Evolutionary conservation across 306 rosid genomes (phyloP).

Genomic region (Astragalus glycyphyllos): DNA sequence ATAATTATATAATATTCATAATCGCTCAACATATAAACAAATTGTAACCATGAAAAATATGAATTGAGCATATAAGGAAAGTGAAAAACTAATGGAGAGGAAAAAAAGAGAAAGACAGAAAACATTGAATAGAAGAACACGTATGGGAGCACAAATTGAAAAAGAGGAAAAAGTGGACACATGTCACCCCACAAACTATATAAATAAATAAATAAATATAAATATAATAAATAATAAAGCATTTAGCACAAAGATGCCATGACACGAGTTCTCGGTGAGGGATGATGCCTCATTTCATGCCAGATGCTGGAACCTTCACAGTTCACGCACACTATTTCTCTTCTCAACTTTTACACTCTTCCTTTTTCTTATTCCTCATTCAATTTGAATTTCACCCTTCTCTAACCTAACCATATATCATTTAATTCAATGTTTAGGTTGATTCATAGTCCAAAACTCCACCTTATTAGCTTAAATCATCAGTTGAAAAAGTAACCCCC

Average conservation of each 20-base stretch:
- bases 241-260: constrained; percentile 9
- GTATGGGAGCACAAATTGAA: background rate
- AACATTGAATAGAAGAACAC: background rate
- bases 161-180: constrained; percentile 11
- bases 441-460: background rate
- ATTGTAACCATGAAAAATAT: no score
- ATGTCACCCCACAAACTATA: background rate
- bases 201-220: no score
- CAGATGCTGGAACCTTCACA: constrained; percentile 33
- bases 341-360: constrained; percentile 3
- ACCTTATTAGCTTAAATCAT: background rate
- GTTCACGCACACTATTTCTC: background rate
- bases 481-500: background rate
- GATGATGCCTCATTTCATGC: constrained; percentile 19
- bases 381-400: background rate
- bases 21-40: no score
- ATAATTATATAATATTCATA: no score
- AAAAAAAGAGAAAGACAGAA: background rate
- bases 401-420: background rate
- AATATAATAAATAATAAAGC: background rate
- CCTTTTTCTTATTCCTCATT: background rate
- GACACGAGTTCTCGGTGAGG: constrained; percentile 37
- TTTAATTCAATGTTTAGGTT: background rate
- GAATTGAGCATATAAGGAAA: no score
- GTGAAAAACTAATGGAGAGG: no score